phyloP scores from a whole-genome alignment of 106 monocot genomes.

The Cymbidium sinense region DNA sequence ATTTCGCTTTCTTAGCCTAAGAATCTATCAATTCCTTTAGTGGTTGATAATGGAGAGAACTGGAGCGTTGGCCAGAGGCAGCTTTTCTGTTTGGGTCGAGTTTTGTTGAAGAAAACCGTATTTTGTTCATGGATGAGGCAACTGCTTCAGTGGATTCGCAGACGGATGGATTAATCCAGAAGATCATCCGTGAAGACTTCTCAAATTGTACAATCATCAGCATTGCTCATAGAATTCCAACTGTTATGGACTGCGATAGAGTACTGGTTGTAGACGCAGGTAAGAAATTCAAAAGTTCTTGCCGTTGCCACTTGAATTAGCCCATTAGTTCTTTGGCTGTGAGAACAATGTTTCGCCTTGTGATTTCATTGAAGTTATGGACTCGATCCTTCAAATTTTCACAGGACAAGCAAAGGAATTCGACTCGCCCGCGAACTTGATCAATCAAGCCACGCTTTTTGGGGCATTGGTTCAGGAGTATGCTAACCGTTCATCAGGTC shows the following conservation, averaged over 20 bases:
- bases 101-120: conserved; percentile 47
- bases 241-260: conserved; percentile 72
- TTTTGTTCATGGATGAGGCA: conserved; percentile 65
- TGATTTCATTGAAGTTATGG: not conserved
- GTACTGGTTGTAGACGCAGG: conserved; percentile 67
- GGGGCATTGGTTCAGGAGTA: conserved; percentile 70
- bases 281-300: conserved; percentile 8
- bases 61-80: conserved; percentile 79
- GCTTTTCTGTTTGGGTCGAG: conserved; percentile 60
- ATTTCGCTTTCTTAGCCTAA: no score
- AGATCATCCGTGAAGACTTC: conserved; percentile 63
- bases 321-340: not conserved
- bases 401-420: conserved; percentile 60
- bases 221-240: conserved; percentile 80
- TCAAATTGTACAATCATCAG: conserved; percentile 54
- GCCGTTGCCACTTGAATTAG: not conserved
- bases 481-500: conserved; percentile 47
- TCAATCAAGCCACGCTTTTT: conserved; percentile 45
- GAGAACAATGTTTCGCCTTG: not conserved
- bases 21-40: conserved; percentile 15
- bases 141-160: conserved; percentile 73
- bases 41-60: conserved; percentile 65
- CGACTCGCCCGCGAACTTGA: conserved; percentile 46
- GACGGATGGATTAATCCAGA: conserved; percentile 61
- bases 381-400: not conserved